A percentile compares a stretch with the other conserved stretches of the same genome.
Evolutionary conservation across 2,329 filamentous ascomycete species (phyloP).

Genomic region (Ophiostoma piceae): DNA sequence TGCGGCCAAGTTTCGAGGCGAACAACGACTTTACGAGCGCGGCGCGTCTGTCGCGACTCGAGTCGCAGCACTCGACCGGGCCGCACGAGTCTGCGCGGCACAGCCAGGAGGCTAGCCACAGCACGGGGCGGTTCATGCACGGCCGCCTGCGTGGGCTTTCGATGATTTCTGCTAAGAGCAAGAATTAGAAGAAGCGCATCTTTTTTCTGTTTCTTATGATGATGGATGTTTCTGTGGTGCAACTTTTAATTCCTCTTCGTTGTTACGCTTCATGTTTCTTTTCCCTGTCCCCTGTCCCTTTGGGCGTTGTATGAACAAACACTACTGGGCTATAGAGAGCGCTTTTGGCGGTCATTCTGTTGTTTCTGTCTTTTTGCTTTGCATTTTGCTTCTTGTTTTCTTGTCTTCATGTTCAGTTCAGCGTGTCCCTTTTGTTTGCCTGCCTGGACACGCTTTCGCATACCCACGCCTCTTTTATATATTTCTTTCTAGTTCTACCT

Average conservation of each 20-base stretch:
- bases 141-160: slow-evolving; percentile 31
- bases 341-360: slow-evolving; percentile 3
- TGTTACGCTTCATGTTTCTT: slow-evolving; percentile 11
- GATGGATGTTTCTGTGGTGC: neutral
- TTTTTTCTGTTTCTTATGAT: neutral
- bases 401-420: neutral
- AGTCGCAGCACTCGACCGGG: slow-evolving; percentile 58
- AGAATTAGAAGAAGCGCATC: slow-evolving; percentile 10
- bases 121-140: slow-evolving; percentile 26
- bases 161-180: slow-evolving; percentile 32
- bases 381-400: neutral
- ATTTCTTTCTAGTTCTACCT: slow-evolving; percentile 28
- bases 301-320: slow-evolving; percentile 21
- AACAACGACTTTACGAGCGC: slow-evolving; percentile 90
- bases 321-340: slow-evolving; percentile 17
- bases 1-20: slow-evolving; percentile 76
- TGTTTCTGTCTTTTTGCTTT: neutral
- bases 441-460: slow-evolving; percentile 13
- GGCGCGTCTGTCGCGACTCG: slow-evolving; percentile 75
- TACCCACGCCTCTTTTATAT: slow-evolving; percentile 24
- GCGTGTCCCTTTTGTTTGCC: neutral
- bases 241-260: neutral
- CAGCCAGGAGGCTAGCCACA: slow-evolving; percentile 16
- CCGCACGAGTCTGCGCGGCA: slow-evolving; percentile 12
- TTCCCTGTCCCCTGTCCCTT: neutral